Base-by-base conservation (phyloP, 192 early-diverging fungal genomes). In the Phycomyces nitens region DNA sequence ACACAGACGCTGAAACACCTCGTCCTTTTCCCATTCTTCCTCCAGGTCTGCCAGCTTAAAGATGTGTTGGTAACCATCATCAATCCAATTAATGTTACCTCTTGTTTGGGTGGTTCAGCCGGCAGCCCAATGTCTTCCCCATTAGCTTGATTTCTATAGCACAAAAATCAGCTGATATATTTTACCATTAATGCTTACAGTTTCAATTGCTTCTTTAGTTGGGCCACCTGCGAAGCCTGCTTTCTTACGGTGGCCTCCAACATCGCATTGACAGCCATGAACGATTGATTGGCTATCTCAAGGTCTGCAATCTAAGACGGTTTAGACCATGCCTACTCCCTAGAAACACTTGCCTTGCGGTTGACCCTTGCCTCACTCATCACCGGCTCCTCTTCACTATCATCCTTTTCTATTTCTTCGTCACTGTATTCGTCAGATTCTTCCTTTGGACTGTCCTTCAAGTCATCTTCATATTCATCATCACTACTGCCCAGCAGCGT, bases 271-370 rank as follows among this genome's bases (percentile, higher is more conserved):
- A 82, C 62, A 27, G 73, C 71, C 9, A 80, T 61, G 9, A 84
- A 57, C 23, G 78, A 80, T 16, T 77, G 55, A 24, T 80, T 84
- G 1, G 83, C 82, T 23, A 84, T 80, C 63, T 84, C 83, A 47
- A 47, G 44, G 44, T 47, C 10, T 26, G 41, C 53, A 10, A 55
- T 55, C 26, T 55, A 5, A 22, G 8, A 42, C 23, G 22, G 11
- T 41, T n/a, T n/a, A n/a, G n/a, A n/a, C n/a, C n/a, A n/a, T n/a
- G n/a, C n/a, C n/a, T n/a, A n/a, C n/a, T n/a, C n/a, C n/a, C n/a
- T n/a, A n/a, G n/a, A n/a, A n/a, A n/a, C n/a, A 34, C 29, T 34
- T 34, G 29, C 62, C 62, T 63, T 53, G 15, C 62, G 50, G 41
- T 63, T 63, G 6, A 63, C 62, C 42, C 62, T 53, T 40, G 62